Base-by-base conservation (phyloP, 1,284 basidiomycete genomes). In the Ustilago curta region DNA sequence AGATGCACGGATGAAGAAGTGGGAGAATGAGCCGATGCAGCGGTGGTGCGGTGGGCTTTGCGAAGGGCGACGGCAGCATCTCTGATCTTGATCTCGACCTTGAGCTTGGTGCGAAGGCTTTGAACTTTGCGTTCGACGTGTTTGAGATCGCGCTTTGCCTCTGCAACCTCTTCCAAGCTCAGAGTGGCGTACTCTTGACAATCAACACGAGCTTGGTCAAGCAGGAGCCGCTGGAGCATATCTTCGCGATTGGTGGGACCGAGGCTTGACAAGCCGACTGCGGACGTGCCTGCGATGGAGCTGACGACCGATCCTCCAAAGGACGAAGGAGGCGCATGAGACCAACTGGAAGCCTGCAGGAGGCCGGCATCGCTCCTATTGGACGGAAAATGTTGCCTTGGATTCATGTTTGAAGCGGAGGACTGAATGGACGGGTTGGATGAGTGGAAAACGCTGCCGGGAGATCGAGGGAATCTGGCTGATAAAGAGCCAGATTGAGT, bases 51-150 rank as follows among this genome's bases (percentile, higher is more conserved):
- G 53, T 75, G 68, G 50, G 77, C 76, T 32, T 64, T 77, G 43
- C 78, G 75, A 9, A 81, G 60, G 23, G 76, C 76, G n/a, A 78
- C 67, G 35, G 79, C 78, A 19, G 78, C 79, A 45, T 81, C 79
- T 19, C 78, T 60, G 32, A 81, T 77, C 42, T 70, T 65, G 53
- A 65, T 73, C 42, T 80, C 76, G 32, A 81, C 78, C 39, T 76
- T 76, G 56, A 81, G 70, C 53, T 81, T 81, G 42, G 60, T 63
- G 48, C 71, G 70, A 2, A 77, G 54, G 29, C 58, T 67, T 31
- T 59, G 51, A 0, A 75, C 45, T n/a, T 69, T 70, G 39, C 59
- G 51, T 29, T 79, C 78, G 48, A 79, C 58, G 18, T 67, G 72
- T 40, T 66, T 71, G 49, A 81, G 61, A 29, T 81, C 77, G 31